These are phyloP conservation scores for Lumnitzera littorea DNA, from an alignment of 345 rosid genomes.

Conservation along the genomic window DNA sequence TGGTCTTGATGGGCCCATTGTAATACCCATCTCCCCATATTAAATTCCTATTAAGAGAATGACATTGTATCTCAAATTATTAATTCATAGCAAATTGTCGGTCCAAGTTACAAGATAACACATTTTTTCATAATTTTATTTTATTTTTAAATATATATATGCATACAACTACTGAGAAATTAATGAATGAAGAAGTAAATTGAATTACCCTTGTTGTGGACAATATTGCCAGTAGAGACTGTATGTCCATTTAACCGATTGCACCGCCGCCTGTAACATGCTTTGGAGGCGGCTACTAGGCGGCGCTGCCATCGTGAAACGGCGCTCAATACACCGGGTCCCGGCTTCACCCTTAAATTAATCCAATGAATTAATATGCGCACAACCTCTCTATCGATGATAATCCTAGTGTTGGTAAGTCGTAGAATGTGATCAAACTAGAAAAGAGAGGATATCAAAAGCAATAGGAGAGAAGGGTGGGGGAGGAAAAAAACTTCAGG, in stretches of 20 bases:
- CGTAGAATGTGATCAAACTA: background rate
- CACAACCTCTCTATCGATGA: too few species aligned
- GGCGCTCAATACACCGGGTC: background rate
- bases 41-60: constrained; percentile 40
- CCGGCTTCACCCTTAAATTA: background rate
- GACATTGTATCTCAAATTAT: background rate
- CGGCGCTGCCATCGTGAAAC: constrained; percentile 34
- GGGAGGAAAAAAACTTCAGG: background rate
- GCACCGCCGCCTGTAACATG: constrained; percentile 75
- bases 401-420: too few species aligned
- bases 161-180: too few species aligned
- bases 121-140: background rate
- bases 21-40: constrained; percentile 93
- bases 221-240: constrained; percentile 89
- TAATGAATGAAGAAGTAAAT: background rate
- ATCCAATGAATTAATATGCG: too few species aligned
- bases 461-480: background rate
- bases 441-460: background rate
- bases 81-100: background rate
- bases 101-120: background rate
- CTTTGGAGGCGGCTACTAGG: constrained; percentile 52
- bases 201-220: constrained; percentile 80
- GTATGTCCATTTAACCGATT: constrained; percentile 93
- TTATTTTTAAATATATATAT: too few species aligned
- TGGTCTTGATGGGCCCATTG: constrained; percentile 93